Evolutionary conservation across 176 grass and related monocot genomes (phyloP).

Genomic region (Pontederia paniculata): DNA sequence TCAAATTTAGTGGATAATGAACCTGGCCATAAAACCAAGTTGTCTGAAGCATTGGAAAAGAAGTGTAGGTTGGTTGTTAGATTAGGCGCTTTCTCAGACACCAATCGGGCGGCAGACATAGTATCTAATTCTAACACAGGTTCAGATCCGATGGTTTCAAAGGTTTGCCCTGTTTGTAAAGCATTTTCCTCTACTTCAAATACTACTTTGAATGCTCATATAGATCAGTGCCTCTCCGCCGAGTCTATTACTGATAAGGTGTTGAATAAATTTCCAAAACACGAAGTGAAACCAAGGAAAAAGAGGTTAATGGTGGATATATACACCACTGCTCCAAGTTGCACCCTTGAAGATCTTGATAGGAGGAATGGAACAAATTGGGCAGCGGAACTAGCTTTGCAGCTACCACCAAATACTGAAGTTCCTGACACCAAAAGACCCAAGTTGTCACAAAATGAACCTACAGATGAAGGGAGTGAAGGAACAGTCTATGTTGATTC

Average conservation of each 20-base stretch:
- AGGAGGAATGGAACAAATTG: slow-evolving; percentile 77
- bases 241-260: slow-evolving; percentile 39
- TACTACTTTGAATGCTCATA: slow-evolving; percentile 95
- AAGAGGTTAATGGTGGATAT: slow-evolving; percentile 78
- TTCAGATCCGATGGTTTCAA: slow-evolving; percentile 63
- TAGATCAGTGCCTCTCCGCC: slow-evolving; percentile 75
- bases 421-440: slow-evolving; percentile 28
- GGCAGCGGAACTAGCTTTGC: slow-evolving; percentile 32
- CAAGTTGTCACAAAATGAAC: slow-evolving; percentile 22
- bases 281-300: slow-evolving; percentile 64
- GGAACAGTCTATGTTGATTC: slow-evolving; percentile 86
- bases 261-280: slow-evolving; percentile 31
- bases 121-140: slow-evolving; percentile 39
- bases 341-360: slow-evolving; percentile 90
- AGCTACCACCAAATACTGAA: slow-evolving; percentile 16
- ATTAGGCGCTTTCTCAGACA: slow-evolving; percentile 27
- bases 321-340: slow-evolving; percentile 48
- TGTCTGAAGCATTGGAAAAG: slow-evolving; percentile 34
- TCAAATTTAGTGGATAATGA: no score
- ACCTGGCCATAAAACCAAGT: slow-evolving; percentile 21
- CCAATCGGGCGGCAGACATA: slow-evolving; percentile 38
- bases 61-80: slow-evolving; percentile 55
- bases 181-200: slow-evolving; percentile 87
- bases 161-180: slow-evolving; percentile 94
- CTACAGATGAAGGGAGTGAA: slow-evolving; percentile 41